Percentiles rank a stretch among this genome's conserved stretches.
Evolutionary conservation across 2,329 filamentous ascomycete species (phyloP).

Genomic region (Trichoderma polysporum): DNA sequence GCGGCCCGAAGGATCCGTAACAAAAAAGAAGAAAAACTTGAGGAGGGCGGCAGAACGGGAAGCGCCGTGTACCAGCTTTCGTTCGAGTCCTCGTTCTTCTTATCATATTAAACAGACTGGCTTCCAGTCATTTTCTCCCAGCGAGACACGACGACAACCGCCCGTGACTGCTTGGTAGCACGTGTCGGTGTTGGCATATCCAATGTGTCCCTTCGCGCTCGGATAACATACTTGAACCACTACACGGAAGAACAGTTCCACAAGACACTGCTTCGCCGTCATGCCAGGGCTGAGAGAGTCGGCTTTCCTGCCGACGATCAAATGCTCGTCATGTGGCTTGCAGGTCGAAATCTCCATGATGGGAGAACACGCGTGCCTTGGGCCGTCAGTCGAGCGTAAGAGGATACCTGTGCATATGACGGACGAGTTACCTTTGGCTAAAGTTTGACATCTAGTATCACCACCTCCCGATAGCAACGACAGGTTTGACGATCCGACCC

Average conservation of each 20-base stretch:
- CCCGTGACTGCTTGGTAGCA: background rate
- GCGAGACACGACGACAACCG: background rate
- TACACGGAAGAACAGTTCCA: background rate
- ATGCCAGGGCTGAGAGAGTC: slow-evolving; percentile 60
- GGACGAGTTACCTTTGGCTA: background rate
- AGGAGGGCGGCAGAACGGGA: background rate
- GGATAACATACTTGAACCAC: slow-evolving; percentile 5
- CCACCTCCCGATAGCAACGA: slow-evolving; percentile 39
- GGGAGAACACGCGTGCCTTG: slow-evolving; percentile 77
- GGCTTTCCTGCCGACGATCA: slow-evolving; percentile 77
- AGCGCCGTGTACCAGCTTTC: background rate
- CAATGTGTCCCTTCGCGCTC: slow-evolving; percentile 5
- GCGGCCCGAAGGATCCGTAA: background rate
- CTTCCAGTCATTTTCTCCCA: background rate
- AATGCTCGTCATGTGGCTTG: slow-evolving; percentile 76
- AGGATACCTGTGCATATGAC: background rate
- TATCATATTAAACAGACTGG: background rate
- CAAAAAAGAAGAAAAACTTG: background rate
- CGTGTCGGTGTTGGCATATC: slow-evolving; percentile 10
- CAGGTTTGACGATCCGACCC: slow-evolving; percentile 28
- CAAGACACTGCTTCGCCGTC: slow-evolving; percentile 25
- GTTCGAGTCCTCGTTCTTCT: background rate
- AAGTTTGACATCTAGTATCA: slow-evolving; percentile 33
- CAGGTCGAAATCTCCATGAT: slow-evolving; percentile 82
- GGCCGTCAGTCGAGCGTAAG: slow-evolving; percentile 49